Evolutionary conservation across 805 yeast genomes (phyloP), one percentile per base, ranked within the genome.

Genomic region (Geotrichum ghanense): DNA sequence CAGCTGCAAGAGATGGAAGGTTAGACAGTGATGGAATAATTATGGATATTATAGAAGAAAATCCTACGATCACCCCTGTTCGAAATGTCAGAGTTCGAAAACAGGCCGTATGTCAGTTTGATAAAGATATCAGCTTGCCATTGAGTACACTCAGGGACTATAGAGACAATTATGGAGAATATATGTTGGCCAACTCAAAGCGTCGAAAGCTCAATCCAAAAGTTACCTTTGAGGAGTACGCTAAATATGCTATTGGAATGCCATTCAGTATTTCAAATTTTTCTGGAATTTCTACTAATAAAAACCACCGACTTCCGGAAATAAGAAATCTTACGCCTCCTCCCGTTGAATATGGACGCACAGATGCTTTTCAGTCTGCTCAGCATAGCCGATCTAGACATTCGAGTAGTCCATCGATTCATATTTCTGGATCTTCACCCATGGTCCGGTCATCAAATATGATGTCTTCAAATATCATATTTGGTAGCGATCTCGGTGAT

Each of bases 401-500:
- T 5, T 31, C 37, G 19, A 31, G 16, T 12, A 31, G 37, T n/a
- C 37, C 37, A n/a, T 31, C 37, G 7, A 31, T 31, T 12, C 37
- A 16, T 5, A 6, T 31, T 12, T 31, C 37, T 6, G 37, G 37
- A 6, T 31, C 37, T 9, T 31, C 37, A 12, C 37, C 37, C 4
- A 31, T 31, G 37, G 16, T 31, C 10, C 10, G 37, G 17, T 31
- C 37, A n/a, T 31, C 17, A 5, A 31, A 31, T 31, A 6, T n/a
- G 10, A 19, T 16, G 14, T 31, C 16, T 31, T n/a, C n/a, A n/a
- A 31, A 31, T 31, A 6, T n/a, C 5, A 19, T 16, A n/a, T 31
- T 31, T 31, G 37, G 37, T n/a, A 31, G 37, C 16, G 37, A 31
- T 31, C 37, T 31, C 16, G 37, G 37, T 10, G 37, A 31, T 10